Evolutionary conservation across 345 rosid genomes (phyloP).

Genomic region (Bretschneidera sinensis): DNA sequence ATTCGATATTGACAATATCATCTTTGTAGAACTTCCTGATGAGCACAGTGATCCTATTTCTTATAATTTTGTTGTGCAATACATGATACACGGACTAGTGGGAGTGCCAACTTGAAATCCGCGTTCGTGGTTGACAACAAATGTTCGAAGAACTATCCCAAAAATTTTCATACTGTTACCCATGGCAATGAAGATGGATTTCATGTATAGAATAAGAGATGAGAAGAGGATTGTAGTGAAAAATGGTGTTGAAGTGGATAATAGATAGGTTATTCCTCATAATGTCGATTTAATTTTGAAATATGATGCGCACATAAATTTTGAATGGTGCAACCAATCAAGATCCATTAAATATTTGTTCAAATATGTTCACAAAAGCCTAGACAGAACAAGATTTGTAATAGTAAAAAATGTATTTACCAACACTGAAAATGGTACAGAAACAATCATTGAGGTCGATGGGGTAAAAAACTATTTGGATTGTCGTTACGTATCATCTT

Average conservation of each 20-base stretch:
- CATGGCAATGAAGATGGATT: not conserved
- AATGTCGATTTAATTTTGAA: not conserved
- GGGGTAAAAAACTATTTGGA: too few species aligned
- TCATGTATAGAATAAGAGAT: not conserved
- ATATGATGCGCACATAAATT: not conserved
- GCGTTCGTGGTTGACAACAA: too few species aligned
- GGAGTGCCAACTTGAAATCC: too few species aligned
- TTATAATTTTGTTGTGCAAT: too few species aligned
- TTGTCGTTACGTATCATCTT: too few species aligned
- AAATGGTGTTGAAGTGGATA: not conserved
- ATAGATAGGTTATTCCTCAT: not conserved
- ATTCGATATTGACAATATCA: too few species aligned
- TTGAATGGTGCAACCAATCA: not conserved
- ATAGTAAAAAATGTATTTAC: not conserved
- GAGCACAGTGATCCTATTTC: too few species aligned
- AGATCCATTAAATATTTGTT: too few species aligned
- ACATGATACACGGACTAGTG: too few species aligned
- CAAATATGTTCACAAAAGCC: not conserved
- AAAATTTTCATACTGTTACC: not conserved
- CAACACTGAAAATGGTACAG: not conserved
- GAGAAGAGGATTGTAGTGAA: not conserved
- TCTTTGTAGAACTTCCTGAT: too few species aligned
- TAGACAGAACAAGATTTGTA: not conserved
- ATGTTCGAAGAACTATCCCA: slow-evolving; percentile 3
- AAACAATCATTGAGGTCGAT: not conserved